These are phyloP conservation scores for Bryoglossum gracile DNA, from an alignment of 495 filamentous ascomycete genomes.

Conservation along the genomic window DNA sequence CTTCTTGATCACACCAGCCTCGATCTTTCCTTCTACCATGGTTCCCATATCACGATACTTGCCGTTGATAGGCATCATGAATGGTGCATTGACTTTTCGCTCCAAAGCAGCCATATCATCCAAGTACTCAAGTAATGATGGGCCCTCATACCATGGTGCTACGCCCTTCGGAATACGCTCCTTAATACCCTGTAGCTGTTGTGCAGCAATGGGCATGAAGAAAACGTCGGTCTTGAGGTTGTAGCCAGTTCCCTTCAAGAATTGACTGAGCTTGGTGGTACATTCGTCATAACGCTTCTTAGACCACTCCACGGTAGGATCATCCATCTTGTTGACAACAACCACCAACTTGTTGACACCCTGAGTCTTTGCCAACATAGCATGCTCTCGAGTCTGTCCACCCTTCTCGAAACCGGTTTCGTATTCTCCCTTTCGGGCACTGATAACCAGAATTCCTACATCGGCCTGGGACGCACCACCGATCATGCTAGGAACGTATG, in stretches of 20 bases:
- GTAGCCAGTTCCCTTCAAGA: constrained; percentile 87
- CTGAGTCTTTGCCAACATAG: constrained; percentile 94
- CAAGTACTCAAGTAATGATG: constrained; percentile 91
- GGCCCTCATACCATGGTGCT: constrained; percentile 77
- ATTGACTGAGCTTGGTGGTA: constrained; percentile 76
- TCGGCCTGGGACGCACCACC: constrained; percentile 95
- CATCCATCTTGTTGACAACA: constrained; percentile 97
- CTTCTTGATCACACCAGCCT: constrained; percentile 88
- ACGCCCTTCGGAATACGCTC: constrained; percentile 72
- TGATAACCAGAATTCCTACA: constrained; percentile 93
- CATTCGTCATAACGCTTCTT: constrained; percentile 89
- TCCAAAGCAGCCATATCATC: constrained; percentile 86
- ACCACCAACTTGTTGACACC: constrained; percentile 92
- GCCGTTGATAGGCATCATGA: constrained; percentile 96
- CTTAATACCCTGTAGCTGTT: constrained; percentile 79
- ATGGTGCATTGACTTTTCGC: constrained; percentile 93
- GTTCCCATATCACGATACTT: constrained; percentile 98
- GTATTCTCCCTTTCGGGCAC: constrained; percentile 95
- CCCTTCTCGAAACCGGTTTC: constrained; percentile 99
- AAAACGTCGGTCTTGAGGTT: constrained; percentile 82
- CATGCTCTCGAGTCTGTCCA: constrained; percentile 95
- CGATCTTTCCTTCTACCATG: constrained; percentile 94
- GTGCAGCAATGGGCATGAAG: constrained; percentile 95
- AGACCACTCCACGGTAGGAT: constrained; percentile 91
- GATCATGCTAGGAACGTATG: constrained; percentile 93